Conservation (phyloP, 176 grass and related monocot species). For the Carex pumila region DNA sequence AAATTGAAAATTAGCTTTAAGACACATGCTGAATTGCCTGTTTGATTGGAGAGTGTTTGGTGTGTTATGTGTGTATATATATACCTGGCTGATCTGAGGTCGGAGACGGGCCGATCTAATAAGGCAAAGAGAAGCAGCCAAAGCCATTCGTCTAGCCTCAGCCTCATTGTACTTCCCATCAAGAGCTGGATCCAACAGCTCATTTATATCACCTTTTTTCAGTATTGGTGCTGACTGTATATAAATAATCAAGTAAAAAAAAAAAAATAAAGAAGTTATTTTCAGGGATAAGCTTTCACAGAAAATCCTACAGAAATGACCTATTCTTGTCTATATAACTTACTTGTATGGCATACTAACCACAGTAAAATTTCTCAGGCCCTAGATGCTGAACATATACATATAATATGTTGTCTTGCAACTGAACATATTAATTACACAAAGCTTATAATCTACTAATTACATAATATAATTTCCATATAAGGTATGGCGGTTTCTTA, state of each 20-base stretch:
- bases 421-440: neutral
- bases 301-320: neutral
- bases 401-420: neutral
- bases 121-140: conserved; percentile 70
- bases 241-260: neutral
- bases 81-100: conserved; percentile 63
- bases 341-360: neutral
- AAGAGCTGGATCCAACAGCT: conserved; percentile 61
- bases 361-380: neutral
- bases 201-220: conserved; percentile 50
- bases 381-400: neutral
- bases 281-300: neutral
- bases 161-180: conserved; percentile 39
- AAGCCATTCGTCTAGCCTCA: conserved; percentile 51
- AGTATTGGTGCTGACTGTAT: conserved; percentile 65
- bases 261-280: neutral
- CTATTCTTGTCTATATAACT: neutral
- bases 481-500: conserved; percentile 14
- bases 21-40: neutral
- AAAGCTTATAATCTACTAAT: neutral
- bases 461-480: neutral
- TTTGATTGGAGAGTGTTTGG: neutral
- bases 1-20: neutral
- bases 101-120: conserved; percentile 59
- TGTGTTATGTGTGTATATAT: conserved; percentile 1